Base-by-base conservation (phyloP, 495 filamentous ascomycete genomes). In the Lepidopterella palustris region DNA sequence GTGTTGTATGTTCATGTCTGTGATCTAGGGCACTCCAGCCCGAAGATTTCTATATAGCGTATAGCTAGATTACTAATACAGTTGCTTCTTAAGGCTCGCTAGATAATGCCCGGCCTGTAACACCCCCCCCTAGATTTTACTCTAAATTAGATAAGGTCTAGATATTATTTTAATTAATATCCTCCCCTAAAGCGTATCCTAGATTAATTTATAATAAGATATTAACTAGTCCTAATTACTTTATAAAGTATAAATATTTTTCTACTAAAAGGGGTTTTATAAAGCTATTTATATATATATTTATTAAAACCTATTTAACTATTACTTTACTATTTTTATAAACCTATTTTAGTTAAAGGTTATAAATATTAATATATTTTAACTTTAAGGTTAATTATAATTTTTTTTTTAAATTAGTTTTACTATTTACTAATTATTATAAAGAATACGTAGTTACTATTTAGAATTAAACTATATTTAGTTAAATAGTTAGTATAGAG, bases 191-290 rank as follows among this genome's bases (percentile, higher is more conserved):
- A n/a, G n/a, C n/a, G n/a, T n/a, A n/a, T n/a, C n/a, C n/a, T n/a
- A n/a, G n/a, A 4, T 23, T 51, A n/a, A 8, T 51, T 26, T 51
- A 26, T 51, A 26, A 11, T 51, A 51, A 51, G 15, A 51, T 51
- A 51, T 24, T 24, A n/a, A 51, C 5, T 23, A 51, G 4, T 6
- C 23, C 23, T 51, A 51, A 24, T 6, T 6, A 24, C n/a, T 51
- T 23, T 4, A 4, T 51, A 54, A 54, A 54, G 51, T 32, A 8
- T n/a, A 15, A 3, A 42, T 58, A 35, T 18, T 54, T 31, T 20
- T 60, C 15, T 40, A 4, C 15, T 53, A 47, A 25, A 6, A 60
- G 50, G 21, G 26, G 26, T 55, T 60, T 60, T 53, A 48, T 60
- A 31, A 60, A 39, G n/a, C 57, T 24, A 32, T 60, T 28, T 45